Percentiles rank a stretch among this genome's conserved stretches.
phyloP scores from a whole-genome alignment of 345 rosid species.

The Erucastrum elatum region DNA sequence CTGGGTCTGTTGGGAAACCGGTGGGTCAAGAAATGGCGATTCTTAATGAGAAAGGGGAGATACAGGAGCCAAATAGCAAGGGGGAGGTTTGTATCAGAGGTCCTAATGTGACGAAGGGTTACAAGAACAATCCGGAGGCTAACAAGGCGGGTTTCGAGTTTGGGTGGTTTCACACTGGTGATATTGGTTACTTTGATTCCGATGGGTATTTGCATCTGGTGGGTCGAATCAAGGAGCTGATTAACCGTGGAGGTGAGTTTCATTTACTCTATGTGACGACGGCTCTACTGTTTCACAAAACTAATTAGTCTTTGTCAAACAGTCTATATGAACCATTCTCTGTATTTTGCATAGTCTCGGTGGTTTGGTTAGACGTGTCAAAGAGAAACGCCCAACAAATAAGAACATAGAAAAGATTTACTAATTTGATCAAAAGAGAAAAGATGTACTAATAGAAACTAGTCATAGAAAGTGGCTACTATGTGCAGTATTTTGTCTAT shows the following conservation, averaged over 20 bases:
- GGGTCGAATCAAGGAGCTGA: conserved; percentile 95
- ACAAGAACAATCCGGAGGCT: conserved; percentile 88
- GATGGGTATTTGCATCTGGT: conserved; percentile 89
- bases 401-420: background rate
- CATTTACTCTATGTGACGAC: conserved; percentile 5
- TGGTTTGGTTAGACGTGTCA: conserved; percentile 6
- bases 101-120: conserved; percentile 84
- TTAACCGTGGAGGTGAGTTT: conserved; percentile 90
- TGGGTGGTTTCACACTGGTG: conserved; percentile 98
- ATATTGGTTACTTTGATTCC: conserved; percentile 67
- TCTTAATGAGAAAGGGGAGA: conserved; percentile 65
- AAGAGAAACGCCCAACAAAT: background rate
- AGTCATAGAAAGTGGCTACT: conserved; percentile 28
- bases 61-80: conserved; percentile 42
- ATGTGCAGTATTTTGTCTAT: background rate
- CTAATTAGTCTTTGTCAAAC: background rate
- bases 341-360: background rate
- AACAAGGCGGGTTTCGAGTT: conserved; percentile 74
- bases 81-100: conserved; percentile 95
- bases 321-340: background rate
- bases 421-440: too few species aligned
- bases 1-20: conserved; percentile 86
- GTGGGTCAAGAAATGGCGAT: conserved; percentile 83
- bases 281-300: conserved; percentile 14
- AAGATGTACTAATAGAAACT: background rate